Evolutionary conservation across 768 basidiomycete species (phyloP).

Genomic region (Tricholoma saponaceum): DNA sequence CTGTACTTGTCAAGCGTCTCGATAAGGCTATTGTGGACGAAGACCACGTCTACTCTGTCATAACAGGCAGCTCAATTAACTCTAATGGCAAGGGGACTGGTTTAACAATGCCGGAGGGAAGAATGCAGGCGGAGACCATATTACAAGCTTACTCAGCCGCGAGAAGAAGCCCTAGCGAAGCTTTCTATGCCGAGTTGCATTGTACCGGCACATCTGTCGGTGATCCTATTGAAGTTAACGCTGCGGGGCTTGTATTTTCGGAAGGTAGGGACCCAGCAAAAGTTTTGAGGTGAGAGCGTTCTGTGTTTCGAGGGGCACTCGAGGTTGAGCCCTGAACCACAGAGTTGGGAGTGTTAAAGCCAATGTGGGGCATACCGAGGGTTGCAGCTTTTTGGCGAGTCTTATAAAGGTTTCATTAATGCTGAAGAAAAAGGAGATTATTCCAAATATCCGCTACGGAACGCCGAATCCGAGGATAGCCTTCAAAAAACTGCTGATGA

Average conservation of each 20-base stretch:
- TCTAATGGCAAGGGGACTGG: constrained; percentile 5
- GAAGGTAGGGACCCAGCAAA: background rate
- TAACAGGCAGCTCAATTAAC: constrained; percentile 5
- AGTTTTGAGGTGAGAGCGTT: background rate
- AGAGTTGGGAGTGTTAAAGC: constrained; percentile 7
- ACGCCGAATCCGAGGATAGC: background rate
- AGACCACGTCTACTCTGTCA: constrained; percentile 5
- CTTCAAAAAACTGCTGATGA: background rate
- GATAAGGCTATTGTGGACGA: constrained; percentile 4
- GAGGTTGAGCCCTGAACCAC: background rate
- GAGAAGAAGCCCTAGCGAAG: constrained; percentile 5
- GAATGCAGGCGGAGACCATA: constrained; percentile 6
- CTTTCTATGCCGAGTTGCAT: constrained; percentile 9
- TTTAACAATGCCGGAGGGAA: constrained; percentile 5
- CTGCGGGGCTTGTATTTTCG: constrained; percentile 5
- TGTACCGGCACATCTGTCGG: constrained; percentile 6
- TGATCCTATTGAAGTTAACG: constrained; percentile 8
- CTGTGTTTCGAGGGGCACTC: background rate
- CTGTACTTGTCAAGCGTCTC: constrained; percentile 6
- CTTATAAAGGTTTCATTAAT: constrained; percentile 10
- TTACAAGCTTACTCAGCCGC: constrained; percentile 4
- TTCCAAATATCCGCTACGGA: background rate
- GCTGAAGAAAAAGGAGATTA: constrained; percentile 1
- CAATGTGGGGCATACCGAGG: constrained; percentile 9
- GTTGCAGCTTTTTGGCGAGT: constrained; percentile 10